A percentile compares a stretch with the other conserved stretches of the same genome.
These are phyloP conservation scores for Mycena olivaceomarginata DNA, from an alignment of 768 basidiomycete species.

Conservation along the genomic window DNA sequence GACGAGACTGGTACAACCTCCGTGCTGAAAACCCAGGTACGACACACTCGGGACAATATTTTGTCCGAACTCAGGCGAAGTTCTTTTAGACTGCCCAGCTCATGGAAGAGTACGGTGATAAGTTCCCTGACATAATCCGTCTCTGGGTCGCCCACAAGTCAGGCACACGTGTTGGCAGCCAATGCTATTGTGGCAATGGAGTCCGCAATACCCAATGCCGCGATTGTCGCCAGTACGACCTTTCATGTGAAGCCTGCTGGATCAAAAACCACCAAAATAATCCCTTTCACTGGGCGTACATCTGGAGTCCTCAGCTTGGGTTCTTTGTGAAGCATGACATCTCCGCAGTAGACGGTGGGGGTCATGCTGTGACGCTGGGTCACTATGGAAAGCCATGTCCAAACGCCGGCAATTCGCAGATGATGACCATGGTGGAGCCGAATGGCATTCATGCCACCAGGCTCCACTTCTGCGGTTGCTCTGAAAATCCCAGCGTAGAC, in stretches of 20 bases:
- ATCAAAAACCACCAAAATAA: neutral
- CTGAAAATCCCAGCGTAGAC: neutral
- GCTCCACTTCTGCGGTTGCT: neutral
- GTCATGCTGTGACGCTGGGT: neutral
- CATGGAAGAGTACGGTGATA: neutral
- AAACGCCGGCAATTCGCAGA: neutral
- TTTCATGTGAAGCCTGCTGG: constrained; percentile 6
- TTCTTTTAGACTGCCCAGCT: neutral
- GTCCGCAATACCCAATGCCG: constrained; percentile 1
- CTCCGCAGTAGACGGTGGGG: neutral
- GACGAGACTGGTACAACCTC: too few relatives aligned
- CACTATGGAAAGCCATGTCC: constrained; percentile 1
- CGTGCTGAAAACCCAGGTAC: too few relatives aligned
- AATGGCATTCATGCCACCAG: constrained; percentile 7
- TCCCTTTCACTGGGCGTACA: neutral
- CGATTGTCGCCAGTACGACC: constrained; percentile 8
- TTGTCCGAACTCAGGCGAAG: too few relatives aligned
- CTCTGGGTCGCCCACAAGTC: neutral
- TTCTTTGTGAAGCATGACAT: constrained; percentile 4
- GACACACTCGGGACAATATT: too few relatives aligned
- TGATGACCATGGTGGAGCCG: neutral
- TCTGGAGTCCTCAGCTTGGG: neutral
- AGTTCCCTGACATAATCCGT: neutral
- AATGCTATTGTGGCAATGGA: neutral
- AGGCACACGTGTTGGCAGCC: neutral